Base-by-base conservation (phyloP, 2,329 filamentous ascomycete species). In the Scytalidium lignicola region DNA sequence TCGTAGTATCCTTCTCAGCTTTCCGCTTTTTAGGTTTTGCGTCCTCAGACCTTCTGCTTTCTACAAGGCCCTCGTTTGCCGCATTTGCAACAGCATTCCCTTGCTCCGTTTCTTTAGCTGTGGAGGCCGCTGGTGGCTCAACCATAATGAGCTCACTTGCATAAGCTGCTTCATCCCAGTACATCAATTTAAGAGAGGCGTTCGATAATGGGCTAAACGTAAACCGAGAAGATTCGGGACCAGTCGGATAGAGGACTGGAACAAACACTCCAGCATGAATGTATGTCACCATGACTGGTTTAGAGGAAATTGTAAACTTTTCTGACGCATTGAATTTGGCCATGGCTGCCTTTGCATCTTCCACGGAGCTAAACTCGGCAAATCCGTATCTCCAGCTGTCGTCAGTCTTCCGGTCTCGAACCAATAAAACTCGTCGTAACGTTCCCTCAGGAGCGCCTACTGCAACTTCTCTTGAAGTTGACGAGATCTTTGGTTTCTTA, bases 221-320 rank as follows among this genome's bases (percentile, higher is more conserved):
- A 62, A 83, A 83, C 42, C 70, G 74, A 13, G 80, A 75, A n/a
- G 74, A 78, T 17, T 77, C 76, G 0, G 77, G 71, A 4, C 74
- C 74, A 1, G 72, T 50, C 7, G 76, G 74, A 45, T 83, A 78
- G 44, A 86, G 74, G 41, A 87, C 84, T 0, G 86, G 88, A 12
- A 91, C 80, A 60, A 95, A 93, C 2, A 93, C 88, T 4, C 88
- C 88, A n/a, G 87, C 81, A 56, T 93, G 88, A 37, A 91, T 90
- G 57, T 86, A 90, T 41, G 80, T 85, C 20, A 89, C 75, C 10
- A 79, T 75, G 15, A 90, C 85, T 0, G 83, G 79, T 55, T 82
- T 85, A 2, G 85, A 88, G 0, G 83, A 84, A 53, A 93, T 88
- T 2, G 85, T 90, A 60, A 92, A 92, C 44, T 83, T 85, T 10